phyloP scores from a whole-genome alignment of 768 basidiomycete genomes.

The Cystobasidium ongulense region DNA sequence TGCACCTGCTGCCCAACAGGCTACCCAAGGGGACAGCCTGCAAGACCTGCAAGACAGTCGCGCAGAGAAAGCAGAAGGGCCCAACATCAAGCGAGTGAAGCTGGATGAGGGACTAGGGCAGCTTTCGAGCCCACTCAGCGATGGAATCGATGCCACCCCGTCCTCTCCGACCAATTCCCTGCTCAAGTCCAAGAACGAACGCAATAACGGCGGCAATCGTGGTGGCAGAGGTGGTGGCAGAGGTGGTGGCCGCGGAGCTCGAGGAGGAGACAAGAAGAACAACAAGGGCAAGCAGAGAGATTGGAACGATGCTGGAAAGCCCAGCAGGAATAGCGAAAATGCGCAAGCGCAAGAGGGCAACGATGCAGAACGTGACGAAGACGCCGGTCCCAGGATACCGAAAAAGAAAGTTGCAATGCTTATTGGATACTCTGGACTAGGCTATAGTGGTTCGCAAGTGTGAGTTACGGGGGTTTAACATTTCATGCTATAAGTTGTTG shows the following conservation, averaged over 20 bases:
- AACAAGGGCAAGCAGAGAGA: neutral
- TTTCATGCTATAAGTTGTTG: neutral
- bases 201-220: neutral
- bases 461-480: conserved; percentile 48
- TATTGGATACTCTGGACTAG: conserved; percentile 84
- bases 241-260: neutral
- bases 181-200: neutral
- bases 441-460: conserved; percentile 95
- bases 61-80: neutral
- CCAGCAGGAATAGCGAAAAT: neutral
- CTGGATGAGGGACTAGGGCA: neutral
- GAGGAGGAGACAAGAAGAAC: conserved; percentile 1
- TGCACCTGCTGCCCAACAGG: neutral
- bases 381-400: conserved; percentile 48
- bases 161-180: neutral
- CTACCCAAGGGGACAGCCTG: neutral
- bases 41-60: neutral
- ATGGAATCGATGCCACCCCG: neutral
- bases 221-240: neutral
- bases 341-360: neutral
- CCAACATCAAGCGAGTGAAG: conserved; percentile 9
- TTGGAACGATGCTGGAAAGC: neutral
- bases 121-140: neutral
- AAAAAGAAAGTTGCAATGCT: conserved; percentile 77
- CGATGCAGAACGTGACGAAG: neutral